Evolutionary conservation across 176 grass and related monocot species (phyloP), one percentile per base, ranked within the genome.

Genomic region (Luzula sylvatica): DNA sequence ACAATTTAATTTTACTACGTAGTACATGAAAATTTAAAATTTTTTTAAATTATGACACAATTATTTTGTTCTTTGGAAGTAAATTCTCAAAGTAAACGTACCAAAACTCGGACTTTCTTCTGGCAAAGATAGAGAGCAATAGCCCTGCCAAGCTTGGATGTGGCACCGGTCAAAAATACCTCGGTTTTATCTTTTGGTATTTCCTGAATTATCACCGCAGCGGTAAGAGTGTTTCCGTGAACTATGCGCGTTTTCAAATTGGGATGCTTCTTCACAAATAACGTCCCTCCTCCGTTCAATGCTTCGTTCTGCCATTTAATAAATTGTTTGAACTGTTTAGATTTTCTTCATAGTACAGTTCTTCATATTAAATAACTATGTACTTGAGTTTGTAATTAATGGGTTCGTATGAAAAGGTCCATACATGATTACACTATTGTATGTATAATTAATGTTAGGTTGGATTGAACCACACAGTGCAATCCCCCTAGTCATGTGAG

Each of bases 221-320:
- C 84, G 0, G 84, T 96, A 2, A 96, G 71, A 12, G 90, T 96
- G 84, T 96, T 96, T 20, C 90, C 90, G 51, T 89, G 90, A 20
- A 89, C 90, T 0, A 96, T 68, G 22, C 90, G 71, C 8, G 88
- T 80, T 18, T 61, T 80, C 11, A 96, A 86, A 68, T 82, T 52
- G 1, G 77, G 84, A 64, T 89, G 80, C 59, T 89, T 96, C 53
- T 82, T 82, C 71, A 96, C 84, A 38, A 96, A 96, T 55, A 96
- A 56, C 15, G 74, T 89, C 15, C 84, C 90, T 2, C 84, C 84
- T 2, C 90, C 90, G 51, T 96, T 96, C 12, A 96, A 73, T 3
- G 84, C 70, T 68, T 96, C 90, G 46, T 96, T 96, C 90, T 88
- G 74, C 47, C 40, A n/a, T 38, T 35, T n/a, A 7, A 35, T 35